Evolutionary conservation across 1,139 yeast genomes (phyloP).

Genomic region (Lodderomyces margitis): DNA sequence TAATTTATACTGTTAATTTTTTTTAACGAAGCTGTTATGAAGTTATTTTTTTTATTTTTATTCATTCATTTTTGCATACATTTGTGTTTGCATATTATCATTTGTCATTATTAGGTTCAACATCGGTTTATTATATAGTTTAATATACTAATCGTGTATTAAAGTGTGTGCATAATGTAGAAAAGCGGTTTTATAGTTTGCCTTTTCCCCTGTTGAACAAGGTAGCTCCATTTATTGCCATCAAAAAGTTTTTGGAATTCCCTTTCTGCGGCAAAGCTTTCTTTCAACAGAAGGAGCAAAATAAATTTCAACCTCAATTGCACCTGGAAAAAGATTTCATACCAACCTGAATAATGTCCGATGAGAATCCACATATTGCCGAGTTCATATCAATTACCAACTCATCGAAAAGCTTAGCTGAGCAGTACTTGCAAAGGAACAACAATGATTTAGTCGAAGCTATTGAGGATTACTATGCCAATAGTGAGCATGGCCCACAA

Average conservation of each 20-base stretch:
- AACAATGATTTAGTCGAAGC: slow-evolving; percentile 38
- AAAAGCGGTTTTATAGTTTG: background rate
- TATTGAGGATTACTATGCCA: slow-evolving; percentile 43
- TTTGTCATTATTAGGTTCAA: slow-evolving; percentile 7
- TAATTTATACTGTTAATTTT: slow-evolving; percentile 29
- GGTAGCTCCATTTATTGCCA: slow-evolving; percentile 12
- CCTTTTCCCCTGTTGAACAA: background rate
- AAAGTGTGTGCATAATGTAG: background rate
- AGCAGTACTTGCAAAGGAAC: slow-evolving; percentile 42
- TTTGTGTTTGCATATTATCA: background rate
- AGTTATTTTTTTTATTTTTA: slow-evolving; percentile 17
- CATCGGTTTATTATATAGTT: slow-evolving; percentile 11
- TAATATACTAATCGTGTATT: slow-evolving; percentile 5
- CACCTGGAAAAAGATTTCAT: background rate
- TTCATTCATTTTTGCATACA: slow-evolving; percentile 12
- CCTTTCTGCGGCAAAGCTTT: no score
- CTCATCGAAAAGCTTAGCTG: slow-evolving; percentile 39
- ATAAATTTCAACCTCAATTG: background rate
- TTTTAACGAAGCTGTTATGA: slow-evolving; percentile 20
- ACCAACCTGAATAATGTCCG: slow-evolving; percentile 17
- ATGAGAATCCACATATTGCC: slow-evolving; percentile 32
- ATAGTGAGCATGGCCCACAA: slow-evolving; percentile 13
- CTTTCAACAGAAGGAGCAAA: background rate
- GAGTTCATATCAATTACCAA: slow-evolving; percentile 51
- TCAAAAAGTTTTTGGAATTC: slow-evolving; percentile 10